A percentile compares a stretch with the other conserved stretches of the same genome.
Conservation (phyloP, 179 eudicot species). For the Pouteria campechiana region DNA sequence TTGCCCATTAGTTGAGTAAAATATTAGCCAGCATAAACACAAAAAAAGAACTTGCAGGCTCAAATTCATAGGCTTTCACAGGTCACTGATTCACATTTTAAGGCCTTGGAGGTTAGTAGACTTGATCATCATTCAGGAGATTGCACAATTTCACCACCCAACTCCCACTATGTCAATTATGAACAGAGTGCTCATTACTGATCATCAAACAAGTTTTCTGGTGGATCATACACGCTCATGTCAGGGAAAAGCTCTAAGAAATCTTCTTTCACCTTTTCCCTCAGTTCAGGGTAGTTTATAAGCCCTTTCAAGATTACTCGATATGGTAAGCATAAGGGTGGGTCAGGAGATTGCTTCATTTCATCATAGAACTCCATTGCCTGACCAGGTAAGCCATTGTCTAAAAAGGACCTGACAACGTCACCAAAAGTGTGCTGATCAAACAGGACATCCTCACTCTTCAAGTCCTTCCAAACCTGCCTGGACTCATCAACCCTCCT, state of each 20-base stretch:
- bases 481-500: conserved; percentile 61
- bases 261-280: conserved; percentile 84
- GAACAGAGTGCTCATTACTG: too few relatives aligned
- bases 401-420: conserved; percentile 68
- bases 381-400: conserved; percentile 50
- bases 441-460: conserved; percentile 57
- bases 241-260: conserved; percentile 83
- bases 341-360: conserved; percentile 84
- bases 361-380: conserved; percentile 83
- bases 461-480: conserved; percentile 64
- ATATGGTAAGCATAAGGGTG: conserved; percentile 68
- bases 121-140: too few relatives aligned
- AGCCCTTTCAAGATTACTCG: conserved; percentile 89
- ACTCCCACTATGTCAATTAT: too few relatives aligned
- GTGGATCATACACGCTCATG: conserved; percentile 64
- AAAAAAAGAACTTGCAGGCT: too few relatives aligned
- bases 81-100: too few relatives aligned
- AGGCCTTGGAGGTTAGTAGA: too few relatives aligned
- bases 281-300: conserved; percentile 71
- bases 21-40: too few relatives aligned
- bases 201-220: conserved; percentile 70
- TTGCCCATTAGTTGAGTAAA: too few relatives aligned
- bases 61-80: too few relatives aligned
- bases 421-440: conserved; percentile 99
- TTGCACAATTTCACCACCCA: too few relatives aligned